These are phyloP conservation scores for Circinella minor DNA, from an alignment of 371 early-diverging fungal species.

Conservation along the genomic window DNA sequence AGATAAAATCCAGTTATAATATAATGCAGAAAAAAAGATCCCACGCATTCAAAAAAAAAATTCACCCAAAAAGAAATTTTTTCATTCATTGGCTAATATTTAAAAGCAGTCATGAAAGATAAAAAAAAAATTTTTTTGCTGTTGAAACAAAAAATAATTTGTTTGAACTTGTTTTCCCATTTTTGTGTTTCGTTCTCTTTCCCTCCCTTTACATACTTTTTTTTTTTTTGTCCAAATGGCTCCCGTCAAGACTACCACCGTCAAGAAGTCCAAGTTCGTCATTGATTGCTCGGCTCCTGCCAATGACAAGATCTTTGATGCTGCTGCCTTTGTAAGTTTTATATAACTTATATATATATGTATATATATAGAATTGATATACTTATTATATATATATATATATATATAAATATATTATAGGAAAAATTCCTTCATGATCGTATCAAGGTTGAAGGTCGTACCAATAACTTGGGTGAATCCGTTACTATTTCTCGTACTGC, in stretches of 20 bases:
- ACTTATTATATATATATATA: too few species aligned
- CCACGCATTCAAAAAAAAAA: too few species aligned
- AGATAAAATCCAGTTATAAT: too few species aligned
- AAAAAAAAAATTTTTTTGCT: conserved; percentile 10
- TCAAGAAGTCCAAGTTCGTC: conserved; percentile 76
- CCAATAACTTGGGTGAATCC: conserved; percentile 92
- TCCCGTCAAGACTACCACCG: conserved; percentile 50
- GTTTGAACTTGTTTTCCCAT: neutral
- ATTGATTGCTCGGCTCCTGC: conserved; percentile 95
- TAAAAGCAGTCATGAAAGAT: neutral
- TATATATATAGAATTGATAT: neutral
- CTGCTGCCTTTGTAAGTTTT: conserved; percentile 85
- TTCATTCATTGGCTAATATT: too few species aligned
- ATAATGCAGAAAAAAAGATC: too few species aligned
- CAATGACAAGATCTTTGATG: conserved; percentile 96
- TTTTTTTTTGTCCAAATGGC: conserved; percentile 40
- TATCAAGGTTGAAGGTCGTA: conserved; percentile 97
- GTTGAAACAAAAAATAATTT: too few species aligned
- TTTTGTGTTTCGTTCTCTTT: neutral
- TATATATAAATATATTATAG: neutral
- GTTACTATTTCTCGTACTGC: conserved; percentile 83
- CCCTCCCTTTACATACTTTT: conserved; percentile 27
- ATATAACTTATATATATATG: too few species aligned
- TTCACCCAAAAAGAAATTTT: too few species aligned
- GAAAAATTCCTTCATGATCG: conserved; percentile 98